Evolutionary conservation across 495 filamentous ascomycete genomes (phyloP).

Genomic region (Xylaria longipes): DNA sequence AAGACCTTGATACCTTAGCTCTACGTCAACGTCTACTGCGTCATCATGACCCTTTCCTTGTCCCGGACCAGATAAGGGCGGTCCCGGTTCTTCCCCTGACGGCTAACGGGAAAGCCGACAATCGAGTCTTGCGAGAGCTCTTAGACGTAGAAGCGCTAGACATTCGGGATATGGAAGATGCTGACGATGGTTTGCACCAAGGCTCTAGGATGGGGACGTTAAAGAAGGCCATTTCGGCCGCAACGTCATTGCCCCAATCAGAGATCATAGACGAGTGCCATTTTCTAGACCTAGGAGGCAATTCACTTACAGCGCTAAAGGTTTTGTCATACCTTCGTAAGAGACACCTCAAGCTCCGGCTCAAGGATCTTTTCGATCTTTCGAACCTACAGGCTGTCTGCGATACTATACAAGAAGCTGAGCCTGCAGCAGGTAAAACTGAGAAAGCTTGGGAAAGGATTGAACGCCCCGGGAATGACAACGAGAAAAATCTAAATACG

Average conservation of each 20-base stretch:
- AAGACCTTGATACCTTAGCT: constrained; percentile 13
- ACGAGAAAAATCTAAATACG: neutral
- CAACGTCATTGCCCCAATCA: neutral
- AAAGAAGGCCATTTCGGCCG: neutral
- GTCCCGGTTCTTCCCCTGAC: constrained; percentile 15
- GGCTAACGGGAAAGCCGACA: constrained; percentile 18
- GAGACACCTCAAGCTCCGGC: neutral
- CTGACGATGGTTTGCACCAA: neutral
- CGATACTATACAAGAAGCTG: neutral
- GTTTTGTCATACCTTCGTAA: neutral
- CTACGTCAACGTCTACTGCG: constrained; percentile 5
- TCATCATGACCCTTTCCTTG: constrained; percentile 18
- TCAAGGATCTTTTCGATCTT: neutral
- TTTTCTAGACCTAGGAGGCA: neutral
- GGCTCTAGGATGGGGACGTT: neutral
- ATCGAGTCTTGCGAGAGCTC: neutral
- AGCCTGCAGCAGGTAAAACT: neutral
- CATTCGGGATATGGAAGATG: neutral
- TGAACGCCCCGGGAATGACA: neutral
- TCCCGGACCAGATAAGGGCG: constrained; percentile 20
- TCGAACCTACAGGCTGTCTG: neutral
- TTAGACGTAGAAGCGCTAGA: neutral
- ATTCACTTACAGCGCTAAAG: neutral
- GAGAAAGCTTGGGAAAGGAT: neutral
- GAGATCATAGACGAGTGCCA: neutral